Conservation (phyloP, 495 filamentous ascomycete species). For the Talaromyces ruber region DNA sequence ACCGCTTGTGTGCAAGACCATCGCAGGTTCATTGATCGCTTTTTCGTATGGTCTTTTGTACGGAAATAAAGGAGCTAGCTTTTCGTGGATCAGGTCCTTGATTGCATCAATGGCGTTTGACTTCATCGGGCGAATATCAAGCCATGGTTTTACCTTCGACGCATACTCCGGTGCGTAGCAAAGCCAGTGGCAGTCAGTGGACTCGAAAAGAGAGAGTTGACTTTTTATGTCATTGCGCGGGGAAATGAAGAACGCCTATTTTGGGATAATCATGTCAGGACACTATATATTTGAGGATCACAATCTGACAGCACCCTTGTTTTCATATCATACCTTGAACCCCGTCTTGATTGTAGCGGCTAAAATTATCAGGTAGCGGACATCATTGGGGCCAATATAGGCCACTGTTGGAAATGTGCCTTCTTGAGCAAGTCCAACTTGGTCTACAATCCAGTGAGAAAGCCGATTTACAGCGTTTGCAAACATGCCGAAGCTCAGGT, state of each 20-base stretch:
- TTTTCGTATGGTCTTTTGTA: conserved; percentile 11
- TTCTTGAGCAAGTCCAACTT: not conserved
- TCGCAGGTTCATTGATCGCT: conserved; percentile 16
- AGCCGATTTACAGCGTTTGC: not conserved
- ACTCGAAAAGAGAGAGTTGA: conserved; percentile 26
- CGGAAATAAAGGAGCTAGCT: not conserved
- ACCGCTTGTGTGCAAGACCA: conserved; percentile 35
- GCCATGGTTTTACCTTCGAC: conserved; percentile 13
- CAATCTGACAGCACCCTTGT: not conserved
- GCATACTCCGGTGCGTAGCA: conserved; percentile 9
- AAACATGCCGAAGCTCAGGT: not conserved
- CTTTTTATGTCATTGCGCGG: conserved; percentile 29
- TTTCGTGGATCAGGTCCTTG: not conserved
- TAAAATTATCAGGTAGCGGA: conserved; percentile 27
- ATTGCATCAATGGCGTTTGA: not conserved
- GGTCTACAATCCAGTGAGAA: not conserved
- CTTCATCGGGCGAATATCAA: not conserved
- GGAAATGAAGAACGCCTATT: conserved; percentile 23
- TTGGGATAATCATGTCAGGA: conserved; percentile 5
- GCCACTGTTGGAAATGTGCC: conserved; percentile 15
- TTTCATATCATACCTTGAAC: not conserved
- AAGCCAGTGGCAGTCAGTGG: conserved; percentile 24
- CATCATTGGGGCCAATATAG: conserved; percentile 29
- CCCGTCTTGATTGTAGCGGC: conserved; percentile 25
- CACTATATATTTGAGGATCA: not conserved